These are phyloP conservation scores for Pugionium cornutum DNA, from an alignment of 345 rosid species.

Conservation along the genomic window DNA sequence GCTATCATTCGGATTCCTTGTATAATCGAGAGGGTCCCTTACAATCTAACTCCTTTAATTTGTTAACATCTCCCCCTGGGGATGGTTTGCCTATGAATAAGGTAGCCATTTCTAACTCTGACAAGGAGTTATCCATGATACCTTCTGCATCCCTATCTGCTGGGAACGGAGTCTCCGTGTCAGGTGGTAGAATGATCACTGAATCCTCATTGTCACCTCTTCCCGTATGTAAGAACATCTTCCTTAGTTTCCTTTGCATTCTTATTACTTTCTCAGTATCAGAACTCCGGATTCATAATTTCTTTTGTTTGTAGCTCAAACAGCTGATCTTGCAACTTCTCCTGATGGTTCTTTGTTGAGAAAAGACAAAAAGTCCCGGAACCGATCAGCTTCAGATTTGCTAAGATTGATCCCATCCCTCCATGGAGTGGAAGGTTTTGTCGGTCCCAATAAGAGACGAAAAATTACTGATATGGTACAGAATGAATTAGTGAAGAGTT, in stretches of 20 bases:
- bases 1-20: slow-evolving; percentile 57
- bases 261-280: too few relatives aligned
- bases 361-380: slow-evolving; percentile 55
- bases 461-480: slow-evolving; percentile 47
- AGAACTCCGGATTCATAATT: background rate
- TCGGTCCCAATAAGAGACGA: slow-evolving; percentile 53
- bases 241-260: background rate
- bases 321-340: slow-evolving; percentile 46
- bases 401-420: slow-evolving; percentile 81
- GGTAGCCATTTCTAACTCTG: slow-evolving; percentile 68
- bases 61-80: slow-evolving; percentile 54
- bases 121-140: slow-evolving; percentile 67
- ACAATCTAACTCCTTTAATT: slow-evolving; percentile 55
- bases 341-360: slow-evolving; percentile 49
- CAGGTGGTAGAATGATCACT: slow-evolving; percentile 47
- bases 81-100: slow-evolving; percentile 51
- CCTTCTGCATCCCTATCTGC: slow-evolving; percentile 61
- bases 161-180: slow-evolving; percentile 47
- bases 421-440: slow-evolving; percentile 50
- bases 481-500: slow-evolving; percentile 36
- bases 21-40: slow-evolving; percentile 54
- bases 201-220: slow-evolving; percentile 60
- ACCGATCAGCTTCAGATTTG: slow-evolving; percentile 70
- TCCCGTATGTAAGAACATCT: slow-evolving; percentile 73
- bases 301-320: slow-evolving; percentile 52